Evolutionary conservation across 192 early-diverging fungal species (phyloP).

Genomic region (Backusella macrospora): DNA sequence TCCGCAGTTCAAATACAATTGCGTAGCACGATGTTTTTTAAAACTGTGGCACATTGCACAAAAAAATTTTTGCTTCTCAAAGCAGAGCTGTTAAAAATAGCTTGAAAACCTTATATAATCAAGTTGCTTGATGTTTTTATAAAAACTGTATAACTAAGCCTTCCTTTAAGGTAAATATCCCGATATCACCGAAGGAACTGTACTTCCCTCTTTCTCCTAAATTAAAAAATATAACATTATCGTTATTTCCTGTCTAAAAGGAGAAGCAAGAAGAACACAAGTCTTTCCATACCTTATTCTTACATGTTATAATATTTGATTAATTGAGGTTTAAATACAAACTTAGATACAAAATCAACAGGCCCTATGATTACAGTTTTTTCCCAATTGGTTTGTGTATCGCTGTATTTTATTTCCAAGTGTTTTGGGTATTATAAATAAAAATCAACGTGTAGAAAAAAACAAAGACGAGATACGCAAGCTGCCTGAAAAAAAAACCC

Average conservation of each 20-base stretch:
- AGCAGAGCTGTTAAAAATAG: slow-evolving; percentile 3
- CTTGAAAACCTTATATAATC: not conserved
- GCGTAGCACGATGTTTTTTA: not conserved
- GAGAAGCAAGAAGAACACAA: not conserved
- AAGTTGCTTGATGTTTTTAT: not conserved
- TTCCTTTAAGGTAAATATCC: not conserved
- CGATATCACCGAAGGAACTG: not conserved
- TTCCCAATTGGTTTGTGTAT: no score
- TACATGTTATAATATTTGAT: no score
- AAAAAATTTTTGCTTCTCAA: not conserved
- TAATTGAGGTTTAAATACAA: not conserved
- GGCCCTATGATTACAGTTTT: no score
- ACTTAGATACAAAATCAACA: not conserved
- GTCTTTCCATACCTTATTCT: no score
- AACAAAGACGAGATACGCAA: not conserved
- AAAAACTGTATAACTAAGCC: not conserved
- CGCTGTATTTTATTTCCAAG: no score
- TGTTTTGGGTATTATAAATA: no score
- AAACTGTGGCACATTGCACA: not conserved
- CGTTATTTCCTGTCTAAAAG: not conserved
- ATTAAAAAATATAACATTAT: not conserved
- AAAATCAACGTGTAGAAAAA: no score
- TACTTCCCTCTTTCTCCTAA: not conserved
- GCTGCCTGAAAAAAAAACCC: no score
- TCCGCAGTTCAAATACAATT: not conserved